Evolutionary conservation across 768 basidiomycete genomes (phyloP), one percentile per base, ranked within the genome.

Genomic region (Amanita molliuscula): DNA sequence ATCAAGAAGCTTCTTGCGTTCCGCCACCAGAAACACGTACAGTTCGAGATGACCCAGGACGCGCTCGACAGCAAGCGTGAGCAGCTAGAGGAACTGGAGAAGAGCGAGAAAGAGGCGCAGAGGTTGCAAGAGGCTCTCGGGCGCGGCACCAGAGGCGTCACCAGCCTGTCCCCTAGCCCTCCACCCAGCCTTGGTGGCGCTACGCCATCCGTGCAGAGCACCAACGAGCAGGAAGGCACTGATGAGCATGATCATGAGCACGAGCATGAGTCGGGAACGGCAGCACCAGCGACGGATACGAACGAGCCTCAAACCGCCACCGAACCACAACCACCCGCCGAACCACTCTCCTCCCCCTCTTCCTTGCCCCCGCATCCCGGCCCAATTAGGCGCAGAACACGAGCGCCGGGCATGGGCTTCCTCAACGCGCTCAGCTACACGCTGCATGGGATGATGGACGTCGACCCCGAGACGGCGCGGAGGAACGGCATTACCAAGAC

Each of bases 391-490:
- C 65, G 75, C 52, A 73, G 74, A 62, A 67, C 75, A 47, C 75
- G 77, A 50, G 69, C 81, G 10, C 84, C 87, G 48, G 88, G 87
- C 6, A 88, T 88, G 76, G 93, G 90, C 16, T 68, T 99, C 20
- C 59, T 99, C 31, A 91, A 82, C 57, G 96, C 96, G 13, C 70
- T 99, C 37, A 92, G 86, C 60, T 94, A 96, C 66, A 94, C 93
- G 20, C 64, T 99, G 49, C 92, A 94, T 57, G 94, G 95, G 4
- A 94, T 98, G 83, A 97, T 99, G 84, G 96, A 99, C 58, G 88
- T 88, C 15, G 96, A 99, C 67, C 96, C 96, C 2, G 96, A 98
- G 69, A 89, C 88, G 15, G 94, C 95, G 4, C 73, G 96, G 53
- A 75, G 96, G 55, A 97, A 87, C 60, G 80, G 84, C 47, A 98